A percentile compares a stretch with the other conserved stretches of the same genome.
phyloP scores from a whole-genome alignment of 331 rosid genomes.

The Phaseolus coccineus region DNA sequence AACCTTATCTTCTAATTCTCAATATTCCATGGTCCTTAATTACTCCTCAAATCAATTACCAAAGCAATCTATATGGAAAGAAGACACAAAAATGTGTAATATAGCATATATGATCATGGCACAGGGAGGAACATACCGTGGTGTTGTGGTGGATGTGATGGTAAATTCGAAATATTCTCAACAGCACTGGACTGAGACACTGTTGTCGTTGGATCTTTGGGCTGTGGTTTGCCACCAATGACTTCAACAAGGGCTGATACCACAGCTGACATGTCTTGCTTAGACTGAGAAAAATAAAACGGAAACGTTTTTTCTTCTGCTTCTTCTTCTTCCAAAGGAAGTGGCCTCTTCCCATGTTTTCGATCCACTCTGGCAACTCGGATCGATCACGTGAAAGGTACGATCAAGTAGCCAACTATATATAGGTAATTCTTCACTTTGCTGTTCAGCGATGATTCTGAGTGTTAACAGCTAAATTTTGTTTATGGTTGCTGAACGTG shows the following conservation, averaged over 20 bases:
- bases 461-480: not conserved
- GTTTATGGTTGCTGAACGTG: not conserved
- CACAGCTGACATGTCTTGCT: slow-evolving; percentile 67
- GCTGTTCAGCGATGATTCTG: not conserved
- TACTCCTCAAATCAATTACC: not conserved
- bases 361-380: slow-evolving; percentile 53
- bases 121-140: slow-evolving; percentile 53
- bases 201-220: slow-evolving; percentile 20
- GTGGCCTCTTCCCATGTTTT: slow-evolving; percentile 57
- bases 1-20: slow-evolving; percentile 23
- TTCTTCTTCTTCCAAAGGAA: slow-evolving; percentile 56
- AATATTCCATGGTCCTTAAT: not conserved
- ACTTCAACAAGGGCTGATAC: slow-evolving; percentile 73
- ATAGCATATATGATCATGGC: not conserved
- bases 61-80: not conserved
- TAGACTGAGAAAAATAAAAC: slow-evolving; percentile 64
- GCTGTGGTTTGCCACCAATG: slow-evolving; percentile 52
- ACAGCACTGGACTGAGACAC: slow-evolving; percentile 3
- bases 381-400: not conserved
- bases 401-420: not conserved
- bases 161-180: not conserved
- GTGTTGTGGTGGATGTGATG: slow-evolving; percentile 46
- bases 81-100: not conserved
- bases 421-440: not conserved
- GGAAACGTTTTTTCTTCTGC: slow-evolving; percentile 57